Percentiles rank a stretch among this genome's conserved stretches.
Evolutionary conservation across 2,329 filamentous ascomycete species (phyloP).

Genomic region (Raffaelea ambrosiae): DNA sequence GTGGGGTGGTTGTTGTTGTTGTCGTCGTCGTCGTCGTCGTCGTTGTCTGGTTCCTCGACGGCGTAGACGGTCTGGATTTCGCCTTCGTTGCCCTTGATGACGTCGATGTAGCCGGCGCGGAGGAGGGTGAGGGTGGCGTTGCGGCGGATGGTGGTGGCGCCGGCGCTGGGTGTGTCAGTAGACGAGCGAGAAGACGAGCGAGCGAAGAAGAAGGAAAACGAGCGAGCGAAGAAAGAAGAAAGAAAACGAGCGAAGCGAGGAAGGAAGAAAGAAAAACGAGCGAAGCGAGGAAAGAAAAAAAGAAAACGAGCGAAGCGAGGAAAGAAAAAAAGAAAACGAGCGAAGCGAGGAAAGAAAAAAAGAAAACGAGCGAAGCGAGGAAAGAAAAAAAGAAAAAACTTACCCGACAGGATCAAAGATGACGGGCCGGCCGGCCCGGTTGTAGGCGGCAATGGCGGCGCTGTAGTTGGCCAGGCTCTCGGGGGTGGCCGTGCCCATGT

Average conservation of each 20-base stretch:
- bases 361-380: no score
- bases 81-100: conserved; percentile 91
- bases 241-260: background rate
- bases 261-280: background rate
- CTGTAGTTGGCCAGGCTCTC: conserved; percentile 65
- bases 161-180: conserved; percentile 42
- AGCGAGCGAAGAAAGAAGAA: background rate
- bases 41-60: conserved; percentile 22
- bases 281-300: conserved; percentile 3
- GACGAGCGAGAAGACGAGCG: background rate
- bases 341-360: background rate
- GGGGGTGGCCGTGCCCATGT: conserved; percentile 86
- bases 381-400: conserved; percentile 17
- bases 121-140: conserved; percentile 64
- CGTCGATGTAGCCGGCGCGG: conserved; percentile 64
- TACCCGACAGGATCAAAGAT: conserved; percentile 84
- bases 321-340: background rate
- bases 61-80: conserved; percentile 72
- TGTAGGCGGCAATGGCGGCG: conserved; percentile 73
- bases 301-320: background rate
- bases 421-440: conserved; percentile 63
- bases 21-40: conserved; percentile 12
- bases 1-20: no score
- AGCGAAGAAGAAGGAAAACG: background rate
- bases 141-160: conserved; percentile 68